phyloP scores from a whole-genome alignment of 2,329 filamentous ascomycete species.

The Fusarium oligoseptatum region DNA sequence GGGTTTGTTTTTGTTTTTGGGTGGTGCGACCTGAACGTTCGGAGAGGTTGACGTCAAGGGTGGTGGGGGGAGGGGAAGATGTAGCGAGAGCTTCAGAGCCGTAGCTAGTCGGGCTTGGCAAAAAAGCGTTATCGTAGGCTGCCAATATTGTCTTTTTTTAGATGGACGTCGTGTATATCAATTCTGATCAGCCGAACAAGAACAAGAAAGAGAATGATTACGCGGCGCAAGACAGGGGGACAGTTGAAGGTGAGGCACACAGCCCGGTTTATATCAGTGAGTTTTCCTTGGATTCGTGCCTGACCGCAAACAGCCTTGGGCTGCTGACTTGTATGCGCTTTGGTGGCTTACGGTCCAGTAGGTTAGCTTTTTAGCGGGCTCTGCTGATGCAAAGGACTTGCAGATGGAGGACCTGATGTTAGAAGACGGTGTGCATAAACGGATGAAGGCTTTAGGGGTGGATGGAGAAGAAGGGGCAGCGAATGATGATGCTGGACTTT shows the following conservation, averaged over 20 bases:
- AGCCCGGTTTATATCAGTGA: conserved; percentile 20
- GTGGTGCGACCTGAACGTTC: conserved; percentile 10
- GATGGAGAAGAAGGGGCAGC: neutral
- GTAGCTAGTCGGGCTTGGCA: neutral
- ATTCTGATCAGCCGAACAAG: neutral
- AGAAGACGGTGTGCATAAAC: neutral
- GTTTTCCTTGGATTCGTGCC: conserved; percentile 7
- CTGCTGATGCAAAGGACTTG: neutral
- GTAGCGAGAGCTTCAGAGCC: conserved; percentile 1
- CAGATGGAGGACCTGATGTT: neutral
- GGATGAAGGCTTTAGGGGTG: neutral
- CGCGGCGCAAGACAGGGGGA: neutral
- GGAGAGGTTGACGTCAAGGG: conserved; percentile 29
- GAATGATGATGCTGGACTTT: neutral
- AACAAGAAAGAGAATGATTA: conserved; percentile 2
- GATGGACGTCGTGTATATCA: neutral
- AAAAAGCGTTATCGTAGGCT: neutral
- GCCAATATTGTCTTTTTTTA: neutral
- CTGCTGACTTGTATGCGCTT: neutral
- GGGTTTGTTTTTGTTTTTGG: conserved; percentile 9
- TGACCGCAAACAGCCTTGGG: neutral
- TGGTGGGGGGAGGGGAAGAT: conserved; percentile 12
- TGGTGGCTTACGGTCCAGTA: neutral
- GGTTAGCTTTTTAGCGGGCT: neutral
- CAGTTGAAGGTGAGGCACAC: conserved; percentile 23